A percentile compares a stretch with the other conserved stretches of the same genome.
These are phyloP conservation scores for Flaveria robusta DNA, from an alignment of 129 eudicot genomes.

Conservation along the genomic window DNA sequence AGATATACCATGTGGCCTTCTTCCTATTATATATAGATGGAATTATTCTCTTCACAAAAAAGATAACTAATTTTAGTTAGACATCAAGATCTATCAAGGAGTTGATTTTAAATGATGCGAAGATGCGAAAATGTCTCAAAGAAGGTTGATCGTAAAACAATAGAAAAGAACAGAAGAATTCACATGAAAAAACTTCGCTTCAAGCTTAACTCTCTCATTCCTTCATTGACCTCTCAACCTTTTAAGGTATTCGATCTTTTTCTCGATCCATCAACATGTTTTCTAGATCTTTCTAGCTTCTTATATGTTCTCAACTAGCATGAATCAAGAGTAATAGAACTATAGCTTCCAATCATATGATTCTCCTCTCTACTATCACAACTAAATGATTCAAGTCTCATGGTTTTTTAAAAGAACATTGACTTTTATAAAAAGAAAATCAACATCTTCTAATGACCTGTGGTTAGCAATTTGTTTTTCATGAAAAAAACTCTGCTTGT, in stretches of 20 bases:
- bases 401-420: too few species aligned
- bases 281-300: background rate
- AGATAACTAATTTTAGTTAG: background rate
- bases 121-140: background rate
- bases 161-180: slow-evolving; percentile 44
- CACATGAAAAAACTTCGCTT: slow-evolving; percentile 42
- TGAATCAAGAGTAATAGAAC: too few species aligned
- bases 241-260: slow-evolving; percentile 28
- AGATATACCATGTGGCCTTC: background rate
- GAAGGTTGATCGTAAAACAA: slow-evolving; percentile 34
- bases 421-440: too few species aligned
- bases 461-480: too few species aligned
- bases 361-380: too few species aligned
- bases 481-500: too few species aligned
- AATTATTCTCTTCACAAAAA: background rate
- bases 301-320: slow-evolving; percentile 4
- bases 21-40: background rate
- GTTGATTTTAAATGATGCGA: slow-evolving; percentile 10
- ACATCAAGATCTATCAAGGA: background rate
- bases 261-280: background rate
- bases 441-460: too few species aligned
- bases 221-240: slow-evolving; percentile 31
- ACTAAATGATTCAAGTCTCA: too few species aligned
- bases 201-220: slow-evolving; percentile 43
- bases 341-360: too few species aligned